Evolutionary conservation across 2,329 filamentous ascomycete genomes (phyloP).

Genomic region (Penicillium sp.): DNA sequence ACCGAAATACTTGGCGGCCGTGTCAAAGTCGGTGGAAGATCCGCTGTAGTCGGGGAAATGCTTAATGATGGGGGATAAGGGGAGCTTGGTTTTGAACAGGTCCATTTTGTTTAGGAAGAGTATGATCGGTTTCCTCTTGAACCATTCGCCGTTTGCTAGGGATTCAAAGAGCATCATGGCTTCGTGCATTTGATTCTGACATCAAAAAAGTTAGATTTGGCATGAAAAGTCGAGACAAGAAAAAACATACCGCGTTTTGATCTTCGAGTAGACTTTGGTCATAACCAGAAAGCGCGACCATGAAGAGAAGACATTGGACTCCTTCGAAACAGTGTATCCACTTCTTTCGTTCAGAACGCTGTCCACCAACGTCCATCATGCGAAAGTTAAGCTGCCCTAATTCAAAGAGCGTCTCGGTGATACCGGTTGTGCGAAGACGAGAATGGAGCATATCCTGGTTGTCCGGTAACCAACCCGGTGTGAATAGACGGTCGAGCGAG

Average conservation of each 20-base stretch:
- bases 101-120: constrained; percentile 88
- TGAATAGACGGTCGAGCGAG: constrained; percentile 71
- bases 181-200: constrained; percentile 85
- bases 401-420: constrained; percentile 92
- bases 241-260: constrained; percentile 76
- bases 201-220: constrained; percentile 14
- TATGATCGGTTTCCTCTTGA: constrained; percentile 74
- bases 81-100: constrained; percentile 73
- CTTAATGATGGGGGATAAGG: constrained; percentile 65
- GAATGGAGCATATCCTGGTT: constrained; percentile 94
- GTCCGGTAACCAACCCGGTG: constrained; percentile 75
- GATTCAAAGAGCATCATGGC: constrained; percentile 84
- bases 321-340: constrained; percentile 98
- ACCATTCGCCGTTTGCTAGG: constrained; percentile 82
- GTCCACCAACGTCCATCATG: constrained; percentile 94
- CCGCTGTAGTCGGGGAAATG: constrained; percentile 78
- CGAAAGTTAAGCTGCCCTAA: constrained; percentile 88
- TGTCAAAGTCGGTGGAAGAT: constrained; percentile 65
- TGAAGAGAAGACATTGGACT: constrained; percentile 84
- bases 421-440: constrained; percentile 85
- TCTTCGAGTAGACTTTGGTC: constrained; percentile 96
- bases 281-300: constrained; percentile 93
- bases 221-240: background rate
- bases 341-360: constrained; percentile 91
- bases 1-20: constrained; percentile 75